phyloP scores from a whole-genome alignment of 352 stramenopile genomes.

The Pythium volutum region DNA sequence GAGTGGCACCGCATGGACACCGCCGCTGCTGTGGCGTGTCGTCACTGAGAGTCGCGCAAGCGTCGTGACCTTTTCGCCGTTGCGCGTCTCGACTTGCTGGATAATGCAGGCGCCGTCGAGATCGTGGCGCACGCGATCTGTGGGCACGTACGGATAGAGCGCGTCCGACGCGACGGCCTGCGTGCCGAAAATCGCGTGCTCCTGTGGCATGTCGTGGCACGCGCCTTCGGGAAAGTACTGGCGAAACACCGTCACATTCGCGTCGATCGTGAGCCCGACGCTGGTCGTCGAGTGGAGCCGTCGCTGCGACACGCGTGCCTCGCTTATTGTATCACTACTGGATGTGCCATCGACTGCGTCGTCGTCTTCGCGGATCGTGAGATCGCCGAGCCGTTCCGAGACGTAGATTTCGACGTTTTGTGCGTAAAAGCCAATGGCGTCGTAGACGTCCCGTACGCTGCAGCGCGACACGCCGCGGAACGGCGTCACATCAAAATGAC shows the following conservation, averaged over 20 bases:
- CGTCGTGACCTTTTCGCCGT: neutral
- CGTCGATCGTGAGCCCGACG: constrained; percentile 12
- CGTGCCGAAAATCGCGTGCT: constrained; percentile 8
- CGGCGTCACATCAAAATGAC: constrained; percentile 49
- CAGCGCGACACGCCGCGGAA: constrained; percentile 22
- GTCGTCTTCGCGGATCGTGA: constrained; percentile 23
- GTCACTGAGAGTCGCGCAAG: neutral
- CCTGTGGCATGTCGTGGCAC: neutral
- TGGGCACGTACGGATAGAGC: constrained; percentile 21
- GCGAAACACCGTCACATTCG: constrained; percentile 14
- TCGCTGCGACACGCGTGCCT: constrained; percentile 5
- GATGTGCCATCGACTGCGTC: neutral
- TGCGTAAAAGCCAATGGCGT: constrained; percentile 43
- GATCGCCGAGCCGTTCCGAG: constrained; percentile 13
- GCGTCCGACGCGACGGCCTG: constrained; percentile 14
- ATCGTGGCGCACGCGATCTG: constrained; percentile 12
- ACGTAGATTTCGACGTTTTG: constrained; percentile 35
- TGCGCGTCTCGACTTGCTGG: neutral
- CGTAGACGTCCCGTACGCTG: constrained; percentile 39
- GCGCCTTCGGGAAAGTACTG: constrained; percentile 6
- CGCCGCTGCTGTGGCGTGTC: constrained; percentile 8
- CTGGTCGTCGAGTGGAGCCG: constrained; percentile 6
- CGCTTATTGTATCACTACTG: neutral
- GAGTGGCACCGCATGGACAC: neutral
- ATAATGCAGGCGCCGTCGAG: constrained; percentile 4